These are phyloP conservation scores for Annulohypoxylon maeteangense DNA, from an alignment of 495 filamentous ascomycete genomes.

Conservation along the genomic window DNA sequence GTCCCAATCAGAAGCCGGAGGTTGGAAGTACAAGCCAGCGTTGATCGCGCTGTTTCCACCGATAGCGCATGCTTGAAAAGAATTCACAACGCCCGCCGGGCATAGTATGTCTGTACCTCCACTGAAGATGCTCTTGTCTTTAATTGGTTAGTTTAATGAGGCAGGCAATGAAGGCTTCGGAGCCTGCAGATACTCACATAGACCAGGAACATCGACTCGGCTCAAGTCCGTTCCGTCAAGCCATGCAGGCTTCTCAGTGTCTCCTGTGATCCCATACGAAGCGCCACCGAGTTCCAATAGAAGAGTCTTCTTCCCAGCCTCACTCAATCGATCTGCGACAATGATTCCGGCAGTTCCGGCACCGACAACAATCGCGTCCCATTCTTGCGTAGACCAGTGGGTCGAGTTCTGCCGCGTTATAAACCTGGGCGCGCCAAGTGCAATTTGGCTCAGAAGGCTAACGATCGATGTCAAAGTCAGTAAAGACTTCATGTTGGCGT, in stretches of 20 bases:
- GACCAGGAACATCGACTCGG: constrained; percentile 68
- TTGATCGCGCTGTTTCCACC: constrained; percentile 64
- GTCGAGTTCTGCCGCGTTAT: constrained; percentile 18
- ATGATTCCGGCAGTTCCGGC: constrained; percentile 91
- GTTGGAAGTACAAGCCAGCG: constrained; percentile 60
- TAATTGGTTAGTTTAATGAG: constrained; percentile 8
- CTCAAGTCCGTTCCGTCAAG: constrained; percentile 66
- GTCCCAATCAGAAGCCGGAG: constrained; percentile 66
- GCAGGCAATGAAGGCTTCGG: neutral
- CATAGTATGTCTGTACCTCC: constrained; percentile 50
- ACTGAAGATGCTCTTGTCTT: constrained; percentile 60
- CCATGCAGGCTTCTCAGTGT: constrained; percentile 56
- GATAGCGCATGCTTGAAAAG: constrained; percentile 67
- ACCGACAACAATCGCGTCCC: constrained; percentile 72
- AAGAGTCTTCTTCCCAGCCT: constrained; percentile 51
- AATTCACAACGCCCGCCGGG: constrained; percentile 52
- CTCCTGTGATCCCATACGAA: constrained; percentile 51
- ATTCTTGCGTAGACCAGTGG: constrained; percentile 46
- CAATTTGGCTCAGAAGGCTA: constrained; percentile 23
- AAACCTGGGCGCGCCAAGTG: constrained; percentile 15
- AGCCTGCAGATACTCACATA: constrained; percentile 51
- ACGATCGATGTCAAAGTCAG: constrained; percentile 10
- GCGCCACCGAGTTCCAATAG: constrained; percentile 47
- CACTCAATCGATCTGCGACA: constrained; percentile 70
- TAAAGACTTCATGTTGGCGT: constrained; percentile 34